Evolutionary conservation across 371 early-diverging fungal species (phyloP).

Genomic region (Batkoa obscura): DNA sequence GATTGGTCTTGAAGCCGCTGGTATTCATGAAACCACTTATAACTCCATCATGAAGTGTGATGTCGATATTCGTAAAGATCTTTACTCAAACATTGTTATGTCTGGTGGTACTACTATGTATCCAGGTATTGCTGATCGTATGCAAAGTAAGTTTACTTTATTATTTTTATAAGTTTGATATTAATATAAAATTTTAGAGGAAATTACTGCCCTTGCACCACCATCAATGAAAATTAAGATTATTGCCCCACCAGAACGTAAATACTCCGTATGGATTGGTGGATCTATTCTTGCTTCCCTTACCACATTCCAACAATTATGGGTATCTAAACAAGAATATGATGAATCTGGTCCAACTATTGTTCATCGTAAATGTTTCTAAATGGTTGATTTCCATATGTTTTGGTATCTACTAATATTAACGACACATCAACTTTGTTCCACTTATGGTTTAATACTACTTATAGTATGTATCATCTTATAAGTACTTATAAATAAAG

Average conservation of each 20-base stretch:
- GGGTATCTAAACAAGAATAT: constrained; percentile 87
- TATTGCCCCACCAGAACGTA: constrained; percentile 99
- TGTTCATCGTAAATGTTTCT: constrained; percentile 98
- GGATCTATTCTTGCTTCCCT: constrained; percentile 98
- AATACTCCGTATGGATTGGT: constrained; percentile 99
- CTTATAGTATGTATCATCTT: too few relatives aligned
- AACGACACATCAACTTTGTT: too few relatives aligned
- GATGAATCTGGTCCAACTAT: constrained; percentile 95
- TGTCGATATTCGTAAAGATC: constrained; percentile 94
- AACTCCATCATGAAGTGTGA: constrained; percentile 97
- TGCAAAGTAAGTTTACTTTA: background rate
- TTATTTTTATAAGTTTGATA: background rate
- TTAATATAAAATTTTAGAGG: constrained; percentile 23
- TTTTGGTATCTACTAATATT: too few relatives aligned
- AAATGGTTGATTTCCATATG: too few relatives aligned
- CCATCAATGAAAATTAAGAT: constrained; percentile 99
- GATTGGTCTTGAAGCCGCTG: constrained; percentile 76
- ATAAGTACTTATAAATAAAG: too few relatives aligned
- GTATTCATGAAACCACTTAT: constrained; percentile 91
- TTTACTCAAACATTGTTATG: constrained; percentile 91
- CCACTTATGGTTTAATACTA: too few relatives aligned
- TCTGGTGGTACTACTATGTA: constrained; percentile 89
- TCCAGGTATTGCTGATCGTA: constrained; percentile 65
- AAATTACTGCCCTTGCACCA: constrained; percentile 95
- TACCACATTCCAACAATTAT: constrained; percentile 76